Percentiles rank a stretch among this genome's conserved stretches.
Conservation (phyloP, 2,329 filamentous ascomycete species). For the Hirsutella thompsonii region DNA sequence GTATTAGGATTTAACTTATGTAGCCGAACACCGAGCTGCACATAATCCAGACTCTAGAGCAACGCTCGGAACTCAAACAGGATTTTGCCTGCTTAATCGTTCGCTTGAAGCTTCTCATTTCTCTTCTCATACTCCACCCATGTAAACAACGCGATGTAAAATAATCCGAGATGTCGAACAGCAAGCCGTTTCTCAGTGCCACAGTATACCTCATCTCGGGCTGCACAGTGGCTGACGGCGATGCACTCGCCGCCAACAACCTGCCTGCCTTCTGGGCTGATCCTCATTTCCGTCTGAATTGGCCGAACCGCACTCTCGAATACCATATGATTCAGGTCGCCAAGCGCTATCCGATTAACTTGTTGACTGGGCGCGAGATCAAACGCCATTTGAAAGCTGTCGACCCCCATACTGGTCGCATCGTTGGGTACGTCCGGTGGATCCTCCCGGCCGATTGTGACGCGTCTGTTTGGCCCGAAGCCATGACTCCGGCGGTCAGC, state of each 20-base stretch:
- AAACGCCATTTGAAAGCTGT: conserved; percentile 9
- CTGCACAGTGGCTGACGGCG: conserved; percentile 8
- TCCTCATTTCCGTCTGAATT: conserved; percentile 7
- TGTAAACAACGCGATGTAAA: too few relatives aligned
- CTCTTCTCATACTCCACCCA: too few relatives aligned
- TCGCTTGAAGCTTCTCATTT: too few relatives aligned
- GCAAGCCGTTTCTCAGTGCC: conserved; percentile 1
- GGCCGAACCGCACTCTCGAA: conserved; percentile 9
- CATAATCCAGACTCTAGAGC: too few relatives aligned
- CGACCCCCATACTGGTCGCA: conserved; percentile 8
- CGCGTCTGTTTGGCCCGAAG: conserved; percentile 5
- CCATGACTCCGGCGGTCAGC: conserved; percentile 6
- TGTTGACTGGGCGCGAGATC: conserved; percentile 7
- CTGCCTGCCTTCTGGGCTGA: conserved; percentile 9
- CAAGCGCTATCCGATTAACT: conserved; percentile 8
- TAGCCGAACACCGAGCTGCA: too few relatives aligned
- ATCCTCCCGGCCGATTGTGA: conserved; percentile 7
- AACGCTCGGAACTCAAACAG: too few relatives aligned
- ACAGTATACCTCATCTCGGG: conserved; percentile 4
- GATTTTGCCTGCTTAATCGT: too few relatives aligned
- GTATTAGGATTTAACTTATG: too few relatives aligned
- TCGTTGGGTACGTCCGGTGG: conserved; percentile 11
- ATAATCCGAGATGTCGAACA: too few relatives aligned
- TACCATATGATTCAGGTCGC: conserved; percentile 8
- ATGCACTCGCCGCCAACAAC: conserved; percentile 8